phyloP scores from a whole-genome alignment of 805 yeast genomes.

The Cyberlindnera xishuangbannaensis region DNA sequence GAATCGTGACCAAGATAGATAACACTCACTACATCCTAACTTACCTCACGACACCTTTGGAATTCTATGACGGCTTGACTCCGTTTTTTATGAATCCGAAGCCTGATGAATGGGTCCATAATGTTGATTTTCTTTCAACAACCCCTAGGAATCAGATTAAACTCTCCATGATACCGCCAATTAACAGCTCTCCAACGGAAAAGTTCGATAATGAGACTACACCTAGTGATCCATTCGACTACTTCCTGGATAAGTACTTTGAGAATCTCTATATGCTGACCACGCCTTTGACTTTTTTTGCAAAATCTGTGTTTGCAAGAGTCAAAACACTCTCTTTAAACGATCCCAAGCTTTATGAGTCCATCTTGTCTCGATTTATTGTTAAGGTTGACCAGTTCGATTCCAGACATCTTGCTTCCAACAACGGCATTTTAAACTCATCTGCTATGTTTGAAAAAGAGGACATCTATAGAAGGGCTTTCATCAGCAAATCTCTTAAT shows the following conservation, averaged over 20 bases:
- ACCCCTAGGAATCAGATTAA: slow-evolving; percentile 12
- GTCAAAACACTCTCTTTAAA: slow-evolving; percentile 37
- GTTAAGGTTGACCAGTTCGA: slow-evolving; percentile 37
- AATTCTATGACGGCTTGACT: background rate
- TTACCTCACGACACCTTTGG: slow-evolving; percentile 1
- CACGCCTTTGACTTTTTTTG: slow-evolving; percentile 35
- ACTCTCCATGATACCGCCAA: slow-evolving; percentile 23
- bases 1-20: slow-evolving; percentile 8
- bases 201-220: slow-evolving; percentile 8
- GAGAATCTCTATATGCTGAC: slow-evolving; percentile 30
- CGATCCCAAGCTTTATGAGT: slow-evolving; percentile 18
- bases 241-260: slow-evolving; percentile 29
- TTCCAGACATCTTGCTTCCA: slow-evolving; percentile 30
- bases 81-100: background rate
- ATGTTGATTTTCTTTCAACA: background rate
- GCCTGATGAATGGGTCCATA: slow-evolving; percentile 2
- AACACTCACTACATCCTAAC: slow-evolving; percentile 3
- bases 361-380: slow-evolving; percentile 27
- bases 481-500: slow-evolving; percentile 23
- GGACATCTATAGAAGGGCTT: slow-evolving; percentile 22
- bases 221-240: slow-evolving; percentile 24
- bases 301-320: slow-evolving; percentile 45
- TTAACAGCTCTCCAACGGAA: slow-evolving; percentile 15
- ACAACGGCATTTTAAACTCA: slow-evolving; percentile 26
- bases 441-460: slow-evolving; percentile 23